Conservation (phyloP, 2,329 filamentous ascomycete species). For the Aspergillus flavus region DNA sequence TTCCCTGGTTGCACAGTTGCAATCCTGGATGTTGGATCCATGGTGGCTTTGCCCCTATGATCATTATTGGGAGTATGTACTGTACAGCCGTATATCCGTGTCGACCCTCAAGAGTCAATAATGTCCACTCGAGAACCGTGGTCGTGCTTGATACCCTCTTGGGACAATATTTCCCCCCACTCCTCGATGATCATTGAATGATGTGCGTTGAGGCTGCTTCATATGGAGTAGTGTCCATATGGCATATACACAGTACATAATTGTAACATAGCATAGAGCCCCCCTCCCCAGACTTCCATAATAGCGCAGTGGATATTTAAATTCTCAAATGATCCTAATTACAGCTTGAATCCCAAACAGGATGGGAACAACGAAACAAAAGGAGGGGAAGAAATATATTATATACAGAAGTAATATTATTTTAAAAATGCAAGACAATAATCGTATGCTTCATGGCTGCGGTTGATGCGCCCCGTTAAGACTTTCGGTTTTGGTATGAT, state of each 20-base stretch:
- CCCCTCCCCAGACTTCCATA: background rate
- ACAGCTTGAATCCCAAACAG: background rate
- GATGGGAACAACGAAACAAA: slow-evolving; percentile 1
- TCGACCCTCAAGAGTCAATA: background rate
- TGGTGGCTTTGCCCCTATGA: background rate
- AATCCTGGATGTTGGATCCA: background rate
- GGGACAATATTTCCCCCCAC: background rate
- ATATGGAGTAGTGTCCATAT: background rate
- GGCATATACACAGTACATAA: background rate
- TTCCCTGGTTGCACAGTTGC: background rate
- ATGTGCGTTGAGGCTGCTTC: slow-evolving; percentile 1
- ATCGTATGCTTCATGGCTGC: slow-evolving; percentile 13
- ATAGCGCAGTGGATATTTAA: background rate
- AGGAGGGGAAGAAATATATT: background rate
- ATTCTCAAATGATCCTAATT: background rate
- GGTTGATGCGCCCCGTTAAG: slow-evolving; percentile 3
- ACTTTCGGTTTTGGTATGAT: background rate
- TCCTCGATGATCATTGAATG: background rate
- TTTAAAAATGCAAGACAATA: background rate
- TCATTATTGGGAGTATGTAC: background rate
- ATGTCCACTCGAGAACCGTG: background rate
- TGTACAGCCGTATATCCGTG: background rate
- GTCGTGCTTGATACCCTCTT: background rate
- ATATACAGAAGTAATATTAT: background rate
- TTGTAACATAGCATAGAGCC: background rate